phyloP scores from a whole-genome alignment of 2,329 filamentous ascomycete species.

The Exophiala sp. region DNA sequence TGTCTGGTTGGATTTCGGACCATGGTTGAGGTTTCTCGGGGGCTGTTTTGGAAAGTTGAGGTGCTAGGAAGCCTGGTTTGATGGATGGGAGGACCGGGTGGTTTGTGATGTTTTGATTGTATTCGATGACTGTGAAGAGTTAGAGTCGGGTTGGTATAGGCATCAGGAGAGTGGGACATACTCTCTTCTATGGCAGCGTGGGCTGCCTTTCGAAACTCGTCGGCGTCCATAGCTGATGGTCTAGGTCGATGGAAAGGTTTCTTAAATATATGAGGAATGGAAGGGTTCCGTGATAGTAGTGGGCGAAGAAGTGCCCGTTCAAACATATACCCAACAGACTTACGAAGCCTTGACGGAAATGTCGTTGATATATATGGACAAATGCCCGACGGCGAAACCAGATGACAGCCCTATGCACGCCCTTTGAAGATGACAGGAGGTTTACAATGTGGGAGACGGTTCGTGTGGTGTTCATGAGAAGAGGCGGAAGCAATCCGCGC shows the following conservation, averaged over 20 bases:
- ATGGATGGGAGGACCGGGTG: slow-evolving; percentile 73
- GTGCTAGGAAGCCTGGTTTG: slow-evolving; percentile 78
- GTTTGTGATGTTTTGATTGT: slow-evolving; percentile 71
- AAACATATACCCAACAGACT: background rate
- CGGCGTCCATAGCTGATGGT: slow-evolving; percentile 64
- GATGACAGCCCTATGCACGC: background rate
- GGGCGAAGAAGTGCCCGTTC: background rate
- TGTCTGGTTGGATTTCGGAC: slow-evolving; percentile 75
- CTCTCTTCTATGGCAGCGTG: slow-evolving; percentile 79
- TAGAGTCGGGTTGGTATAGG: slow-evolving; percentile 12
- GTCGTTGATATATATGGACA: background rate
- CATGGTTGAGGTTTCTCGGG: slow-evolving; percentile 65
- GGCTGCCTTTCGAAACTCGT: slow-evolving; percentile 74
- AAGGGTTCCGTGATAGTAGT: background rate
- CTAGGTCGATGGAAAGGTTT: background rate
- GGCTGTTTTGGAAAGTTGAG: slow-evolving; percentile 71
- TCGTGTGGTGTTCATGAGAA: too few relatives aligned
- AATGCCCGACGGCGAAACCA: background rate
- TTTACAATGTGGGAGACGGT: too few relatives aligned
- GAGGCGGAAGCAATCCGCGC: too few relatives aligned
- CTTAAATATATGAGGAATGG: background rate
- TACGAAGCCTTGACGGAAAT: background rate
- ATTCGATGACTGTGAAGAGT: slow-evolving; percentile 63
- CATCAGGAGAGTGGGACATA: slow-evolving; percentile 40
- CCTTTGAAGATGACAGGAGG: background rate